Base-by-base conservation (phyloP, 495 filamentous ascomycete genomes). In the Chaetomium tenue region DNA sequence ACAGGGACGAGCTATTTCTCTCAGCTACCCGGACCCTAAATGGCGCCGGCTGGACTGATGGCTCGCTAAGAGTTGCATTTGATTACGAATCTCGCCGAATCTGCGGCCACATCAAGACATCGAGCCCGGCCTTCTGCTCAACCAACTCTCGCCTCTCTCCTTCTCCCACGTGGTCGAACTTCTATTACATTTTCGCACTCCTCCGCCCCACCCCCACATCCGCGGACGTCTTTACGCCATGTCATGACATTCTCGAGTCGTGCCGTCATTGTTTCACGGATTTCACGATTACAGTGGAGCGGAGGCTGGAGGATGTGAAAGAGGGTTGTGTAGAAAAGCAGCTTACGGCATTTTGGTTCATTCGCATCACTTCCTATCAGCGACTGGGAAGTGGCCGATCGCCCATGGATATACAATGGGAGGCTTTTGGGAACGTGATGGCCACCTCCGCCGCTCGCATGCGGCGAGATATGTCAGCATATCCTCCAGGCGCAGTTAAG, bases 1-100 rank as follows among this genome's bases (percentile, higher is more conserved):
- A 20, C 33, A 61, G n/a, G 54, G 64, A n/a, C 42, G 60, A 69
- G 61, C 60, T 69, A n/a, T 69, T 64, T 37, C 51, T 69, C 13
- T 58, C 59, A 5, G 46, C 47, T 54, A 66, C 44, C 12, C 44
- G 60, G 7, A 59, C 60, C 4, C 26, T 78, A 63, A 33, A 13
- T 42, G 2, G 39, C 3, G 18, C 8, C 25, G 40, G 15, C 3
- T 40, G 60, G 40, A 8, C 48, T 7, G 61, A 63, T 5, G 4
- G 39, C 3, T 2, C 39, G 25, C 28, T 58, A 7, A 0, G 51
- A 51, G 28, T 5, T 4, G 42, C 42, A 1, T 20, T 63, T 0
- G 30, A 51, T 26, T 1, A 48, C 4, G 28, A 20, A 8, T 3
- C 1, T n/a, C 22, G 23, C 23, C 12, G 22, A 3, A 51, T 63